Conservation (phyloP, 2,329 filamentous ascomycete genomes). For the Erysiphe pisi region DNA sequence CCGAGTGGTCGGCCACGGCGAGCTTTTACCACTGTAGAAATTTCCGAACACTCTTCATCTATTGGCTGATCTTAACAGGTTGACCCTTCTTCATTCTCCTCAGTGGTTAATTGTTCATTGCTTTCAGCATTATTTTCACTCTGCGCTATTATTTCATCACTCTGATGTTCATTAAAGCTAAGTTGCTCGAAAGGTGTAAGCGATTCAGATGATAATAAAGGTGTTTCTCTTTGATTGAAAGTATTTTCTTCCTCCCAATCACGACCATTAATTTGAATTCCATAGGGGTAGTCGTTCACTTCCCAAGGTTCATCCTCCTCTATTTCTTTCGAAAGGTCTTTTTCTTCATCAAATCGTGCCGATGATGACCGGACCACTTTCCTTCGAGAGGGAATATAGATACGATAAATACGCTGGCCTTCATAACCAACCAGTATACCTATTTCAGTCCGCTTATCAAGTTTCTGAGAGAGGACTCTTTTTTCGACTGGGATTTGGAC, state of each 20-base stretch:
- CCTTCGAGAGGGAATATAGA: neutral
- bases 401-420: neutral
- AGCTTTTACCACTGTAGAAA: neutral
- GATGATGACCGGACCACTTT: neutral
- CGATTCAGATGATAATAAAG: neutral
- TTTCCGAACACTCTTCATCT: neutral
- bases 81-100: neutral
- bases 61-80: neutral
- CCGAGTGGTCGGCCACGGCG: neutral
- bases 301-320: neutral
- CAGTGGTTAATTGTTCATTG: neutral
- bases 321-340: neutral
- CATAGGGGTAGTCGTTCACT: neutral
- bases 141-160: neutral
- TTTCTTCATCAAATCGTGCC: neutral
- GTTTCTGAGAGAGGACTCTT: neutral
- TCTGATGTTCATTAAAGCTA: neutral
- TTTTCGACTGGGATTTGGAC: neutral
- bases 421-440: neutral
- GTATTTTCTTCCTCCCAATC: neutral
- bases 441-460: neutral
- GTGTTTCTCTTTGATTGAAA: neutral
- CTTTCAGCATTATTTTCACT: slow-evolving; percentile 5
- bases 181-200: neutral
- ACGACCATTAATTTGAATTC: neutral